Evolutionary conservation across 139 green algal species (phyloP).

Genomic region (Chlamydomonas urium): DNA sequence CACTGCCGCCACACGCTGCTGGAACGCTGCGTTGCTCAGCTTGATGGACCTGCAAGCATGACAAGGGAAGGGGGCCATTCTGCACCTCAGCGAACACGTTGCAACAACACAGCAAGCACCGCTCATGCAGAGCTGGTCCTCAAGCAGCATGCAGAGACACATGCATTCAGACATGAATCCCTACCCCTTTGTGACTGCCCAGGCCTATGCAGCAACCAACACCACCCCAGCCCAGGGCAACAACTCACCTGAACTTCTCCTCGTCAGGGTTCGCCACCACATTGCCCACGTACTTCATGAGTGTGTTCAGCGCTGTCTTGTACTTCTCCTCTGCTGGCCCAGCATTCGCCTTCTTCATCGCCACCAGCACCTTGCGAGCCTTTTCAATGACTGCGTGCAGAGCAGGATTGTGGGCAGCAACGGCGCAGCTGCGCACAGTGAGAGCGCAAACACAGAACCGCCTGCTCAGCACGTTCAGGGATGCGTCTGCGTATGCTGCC

Average conservation of each 20-base stretch:
- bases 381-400: conserved; percentile 17
- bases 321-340: conserved; percentile 53
- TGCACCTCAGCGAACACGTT: too few relatives aligned
- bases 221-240: too few relatives aligned
- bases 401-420: too few relatives aligned
- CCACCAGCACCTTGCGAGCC: conserved; percentile 65
- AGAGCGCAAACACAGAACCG: too few relatives aligned
- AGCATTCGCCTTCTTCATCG: conserved; percentile 74
- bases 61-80: too few relatives aligned
- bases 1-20: conserved; percentile 65
- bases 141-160: too few relatives aligned
- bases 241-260: conserved; percentile 77
- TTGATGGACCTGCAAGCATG: conserved; percentile 53
- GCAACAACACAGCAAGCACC: too few relatives aligned
- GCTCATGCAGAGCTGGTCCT: too few relatives aligned
- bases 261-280: conserved; percentile 66
- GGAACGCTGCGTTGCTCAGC: conserved; percentile 79
- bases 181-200: neutral
- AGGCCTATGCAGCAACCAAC: too few relatives aligned
- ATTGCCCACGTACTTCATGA: conserved; percentile 84
- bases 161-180: neutral
- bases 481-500: too few relatives aligned
- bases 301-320: conserved; percentile 41
- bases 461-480: too few relatives aligned
- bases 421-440: too few relatives aligned